Conservation (phyloP, 257 asterid species). For the Solanum piurae region DNA sequence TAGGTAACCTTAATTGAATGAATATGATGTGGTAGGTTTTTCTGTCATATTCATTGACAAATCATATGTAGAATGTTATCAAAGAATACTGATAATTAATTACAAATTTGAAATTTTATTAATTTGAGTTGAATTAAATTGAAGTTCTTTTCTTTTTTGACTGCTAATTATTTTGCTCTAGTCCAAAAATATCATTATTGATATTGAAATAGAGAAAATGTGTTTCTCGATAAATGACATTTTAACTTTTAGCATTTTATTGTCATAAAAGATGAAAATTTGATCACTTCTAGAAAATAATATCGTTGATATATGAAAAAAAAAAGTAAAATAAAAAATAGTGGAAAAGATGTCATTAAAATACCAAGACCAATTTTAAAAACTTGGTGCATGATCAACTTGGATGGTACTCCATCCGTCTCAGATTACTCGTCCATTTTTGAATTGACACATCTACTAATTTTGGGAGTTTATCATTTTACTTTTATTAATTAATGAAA, state of each 20-base stretch:
- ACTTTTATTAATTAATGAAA: too few relatives aligned
- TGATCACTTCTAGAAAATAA: not conserved
- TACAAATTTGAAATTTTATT: not conserved
- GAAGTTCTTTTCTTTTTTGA: not conserved
- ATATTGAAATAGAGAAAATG: not conserved
- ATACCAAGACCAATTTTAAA: not conserved
- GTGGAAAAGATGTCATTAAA: not conserved
- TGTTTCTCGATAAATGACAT: not conserved
- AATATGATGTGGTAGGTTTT: not conserved
- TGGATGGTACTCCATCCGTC: not conserved
- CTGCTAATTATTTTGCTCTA: not conserved
- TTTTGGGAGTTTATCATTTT: too few relatives aligned
- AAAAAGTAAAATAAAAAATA: not conserved
- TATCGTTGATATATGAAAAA: not conserved
- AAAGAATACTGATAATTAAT: not conserved
- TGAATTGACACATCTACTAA: rapidly evolving
- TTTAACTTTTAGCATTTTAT: not conserved
- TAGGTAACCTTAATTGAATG: not conserved
- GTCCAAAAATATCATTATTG: not conserved
- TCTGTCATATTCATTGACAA: not conserved
- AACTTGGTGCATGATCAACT: not conserved
- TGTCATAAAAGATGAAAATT: not conserved
- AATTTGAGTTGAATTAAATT: not conserved
- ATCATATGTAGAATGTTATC: not conserved
- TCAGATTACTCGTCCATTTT: too few relatives aligned